phyloP scores from a whole-genome alignment of 140 eudicot genomes.

The Anethum foeniculum region DNA sequence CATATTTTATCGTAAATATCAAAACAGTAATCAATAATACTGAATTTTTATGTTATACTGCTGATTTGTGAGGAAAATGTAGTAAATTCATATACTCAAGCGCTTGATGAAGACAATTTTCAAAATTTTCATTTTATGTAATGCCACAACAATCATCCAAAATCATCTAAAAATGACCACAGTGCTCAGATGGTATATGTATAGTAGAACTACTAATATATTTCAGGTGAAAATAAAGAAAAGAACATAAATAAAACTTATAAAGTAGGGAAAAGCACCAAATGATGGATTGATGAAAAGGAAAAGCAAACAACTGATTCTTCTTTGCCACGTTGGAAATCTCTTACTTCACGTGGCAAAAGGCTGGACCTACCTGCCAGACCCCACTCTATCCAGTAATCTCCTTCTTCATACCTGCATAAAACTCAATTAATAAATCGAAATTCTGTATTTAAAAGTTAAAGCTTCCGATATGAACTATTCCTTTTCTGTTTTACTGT shows the following conservation, averaged over 20 bases:
- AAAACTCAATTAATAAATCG: background rate
- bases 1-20: no score
- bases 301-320: constrained; percentile 64
- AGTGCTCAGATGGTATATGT: no score
- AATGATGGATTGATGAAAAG: constrained; percentile 75
- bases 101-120: no score
- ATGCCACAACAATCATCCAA: background rate
- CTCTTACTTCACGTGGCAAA: constrained; percentile 60
- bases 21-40: no score
- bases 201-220: no score
- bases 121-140: no score
- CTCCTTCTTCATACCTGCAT: background rate
- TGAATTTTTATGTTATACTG: no score
- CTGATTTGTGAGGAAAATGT: no score
- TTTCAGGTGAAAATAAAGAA: background rate
- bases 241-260: constrained; percentile 30
- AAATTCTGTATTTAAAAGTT: background rate
- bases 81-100: no score
- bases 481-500: background rate
- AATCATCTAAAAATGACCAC: no score
- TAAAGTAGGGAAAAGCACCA: constrained; percentile 77
- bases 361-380: constrained; percentile 41
- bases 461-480: background rate
- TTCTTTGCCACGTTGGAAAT: constrained; percentile 48
- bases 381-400: background rate